Percentiles rank a stretch among this genome's conserved stretches.
phyloP scores from a whole-genome alignment of 2,329 filamentous ascomycete species.

The Apiospora phragmitis region DNA sequence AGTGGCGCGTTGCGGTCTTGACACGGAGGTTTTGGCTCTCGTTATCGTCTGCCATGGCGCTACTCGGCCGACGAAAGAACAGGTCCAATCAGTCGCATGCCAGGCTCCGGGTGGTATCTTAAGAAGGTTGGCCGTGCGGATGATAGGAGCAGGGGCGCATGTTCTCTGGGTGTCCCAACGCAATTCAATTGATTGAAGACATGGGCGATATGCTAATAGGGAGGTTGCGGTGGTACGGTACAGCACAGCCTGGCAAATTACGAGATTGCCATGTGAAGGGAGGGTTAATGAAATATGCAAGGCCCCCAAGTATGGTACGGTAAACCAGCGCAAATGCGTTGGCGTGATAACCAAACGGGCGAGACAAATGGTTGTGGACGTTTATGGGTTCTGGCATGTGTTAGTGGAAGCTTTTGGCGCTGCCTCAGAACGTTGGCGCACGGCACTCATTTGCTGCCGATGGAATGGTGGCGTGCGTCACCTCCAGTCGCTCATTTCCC shows the following conservation, averaged over 20 bases:
- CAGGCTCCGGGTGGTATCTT: slow-evolving; percentile 5
- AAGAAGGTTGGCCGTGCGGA: neutral
- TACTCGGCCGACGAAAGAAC: slow-evolving; percentile 5
- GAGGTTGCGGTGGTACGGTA: neutral
- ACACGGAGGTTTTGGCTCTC: slow-evolving; percentile 9
- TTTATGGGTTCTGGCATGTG: neutral
- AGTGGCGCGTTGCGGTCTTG: slow-evolving; percentile 21
- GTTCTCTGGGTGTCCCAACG: neutral
- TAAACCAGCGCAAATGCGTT: slow-evolving; percentile 8
- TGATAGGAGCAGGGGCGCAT: neutral
- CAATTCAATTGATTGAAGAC: slow-evolving; percentile 1
- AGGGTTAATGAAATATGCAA: neutral
- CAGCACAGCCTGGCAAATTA: neutral
- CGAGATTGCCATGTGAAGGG: neutral
- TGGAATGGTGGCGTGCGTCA: neutral
- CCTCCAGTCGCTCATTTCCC: neutral
- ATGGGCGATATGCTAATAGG: neutral
- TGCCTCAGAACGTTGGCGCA: neutral
- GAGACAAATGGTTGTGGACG: neutral
- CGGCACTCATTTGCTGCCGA: neutral
- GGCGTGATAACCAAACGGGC: neutral
- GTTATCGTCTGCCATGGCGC: slow-evolving; percentile 15
- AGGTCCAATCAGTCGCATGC: neutral
- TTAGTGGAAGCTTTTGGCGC: neutral
- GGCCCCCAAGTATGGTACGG: neutral